A percentile compares a stretch with the other conserved stretches of the same genome.
These are phyloP conservation scores for Planoprotostelium fungivorum DNA, from an alignment of 78 protist species.

Conservation along the genomic window DNA sequence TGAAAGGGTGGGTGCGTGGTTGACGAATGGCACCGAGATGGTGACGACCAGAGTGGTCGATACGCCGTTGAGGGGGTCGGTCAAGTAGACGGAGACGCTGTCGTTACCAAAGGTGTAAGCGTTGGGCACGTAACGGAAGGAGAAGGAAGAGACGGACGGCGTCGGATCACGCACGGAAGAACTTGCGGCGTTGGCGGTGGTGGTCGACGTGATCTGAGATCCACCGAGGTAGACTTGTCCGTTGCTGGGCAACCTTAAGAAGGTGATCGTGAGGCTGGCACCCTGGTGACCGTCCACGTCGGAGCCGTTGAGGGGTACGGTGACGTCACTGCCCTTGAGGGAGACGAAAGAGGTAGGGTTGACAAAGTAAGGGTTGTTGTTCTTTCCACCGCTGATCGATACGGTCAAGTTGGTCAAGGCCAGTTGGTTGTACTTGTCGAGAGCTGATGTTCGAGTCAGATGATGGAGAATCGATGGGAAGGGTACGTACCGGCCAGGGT, in stretches of 20 bases:
- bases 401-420: background rate
- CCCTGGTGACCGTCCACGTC: background rate
- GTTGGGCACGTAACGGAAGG: background rate
- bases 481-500: background rate
- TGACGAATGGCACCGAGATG: background rate
- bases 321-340: too few species aligned
- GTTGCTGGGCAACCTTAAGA: background rate
- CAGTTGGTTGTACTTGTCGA: background rate
- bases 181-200: too few species aligned
- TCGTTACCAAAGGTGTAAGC: background rate
- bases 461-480: background rate
- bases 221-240: background rate
- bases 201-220: too few species aligned
- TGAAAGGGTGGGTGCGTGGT: background rate
- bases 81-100: background rate
- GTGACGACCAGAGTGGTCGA: background rate
- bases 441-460: background rate
- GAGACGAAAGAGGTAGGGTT: background rate
- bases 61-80: background rate
- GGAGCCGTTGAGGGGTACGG: background rate
- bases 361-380: background rate
- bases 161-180: background rate
- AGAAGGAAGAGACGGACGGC: background rate
- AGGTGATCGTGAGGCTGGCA: background rate
- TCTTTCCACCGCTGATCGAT: too few species aligned